Base-by-base conservation (phyloP, 495 filamentous ascomycete genomes). In the Xylaria flabelliformis region DNA sequence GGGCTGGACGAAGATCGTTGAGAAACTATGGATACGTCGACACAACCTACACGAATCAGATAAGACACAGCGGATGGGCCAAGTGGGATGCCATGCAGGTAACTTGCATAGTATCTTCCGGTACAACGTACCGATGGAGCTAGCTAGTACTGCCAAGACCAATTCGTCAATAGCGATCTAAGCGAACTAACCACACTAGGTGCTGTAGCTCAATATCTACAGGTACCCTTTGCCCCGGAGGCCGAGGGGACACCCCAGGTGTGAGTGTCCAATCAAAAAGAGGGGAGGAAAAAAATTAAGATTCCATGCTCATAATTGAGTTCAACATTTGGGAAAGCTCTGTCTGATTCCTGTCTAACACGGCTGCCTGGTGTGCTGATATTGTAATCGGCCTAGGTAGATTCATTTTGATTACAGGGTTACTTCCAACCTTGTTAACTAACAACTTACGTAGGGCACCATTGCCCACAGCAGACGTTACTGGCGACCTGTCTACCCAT, bases 281-380 rank as follows among this genome's bases (percentile, higher is more conserved):
- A n/a, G 13, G 34, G 19, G 19, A 24, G 21, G 46, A 34, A 50
- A 71, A 71, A 71, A 71, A 62, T 36, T 15, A 70, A 55, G 46
- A 70, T 55, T 64, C 21, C 46, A 64, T 72, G 73, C 74, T 63
- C 74, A 73, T 42, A 71, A 53, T 59, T 59, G 71, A 76, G 71
- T 79, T 79, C 77, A 79, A 79, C 77, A 77, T 79, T 79, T 79
- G 77, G 77, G 77, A 79, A 75, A 65, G 75, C 46, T 75, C 74
- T 63, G 70, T 74, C 72, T 71, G 55, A 72, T 67, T 67, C 71
- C 24, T 41, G 63, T 55, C 59, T 17, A 32, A 29, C 64, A 34
- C 65, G 8, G 13, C 42, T 71, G 62, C 62, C 69, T 70, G 24
- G 46, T 68, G 41, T 13, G 17, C 56, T 70, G 66, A 74, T 48